These are phyloP conservation scores for Globisporangium nodosum DNA, from an alignment of 352 stramenopile genomes.

Conservation along the genomic window DNA sequence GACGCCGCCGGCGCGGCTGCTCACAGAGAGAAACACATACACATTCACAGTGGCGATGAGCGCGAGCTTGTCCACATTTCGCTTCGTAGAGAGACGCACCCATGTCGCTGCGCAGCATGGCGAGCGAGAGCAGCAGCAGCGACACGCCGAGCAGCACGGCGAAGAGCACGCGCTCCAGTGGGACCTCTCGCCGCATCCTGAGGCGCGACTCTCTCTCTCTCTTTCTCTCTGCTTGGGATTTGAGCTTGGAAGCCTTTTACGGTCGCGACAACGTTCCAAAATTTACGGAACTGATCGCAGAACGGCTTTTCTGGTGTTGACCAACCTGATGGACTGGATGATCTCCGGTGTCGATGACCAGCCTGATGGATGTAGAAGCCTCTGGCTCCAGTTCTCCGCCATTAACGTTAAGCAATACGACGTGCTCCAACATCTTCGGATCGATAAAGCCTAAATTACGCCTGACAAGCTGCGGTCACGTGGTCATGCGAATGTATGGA, in stretches of 20 bases:
- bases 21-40: background rate
- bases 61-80: background rate
- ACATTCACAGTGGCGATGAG: background rate
- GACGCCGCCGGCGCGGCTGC: constrained; percentile 7
- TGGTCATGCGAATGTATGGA: background rate
- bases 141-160: constrained; percentile 37
- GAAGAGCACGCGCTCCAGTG: constrained; percentile 50
- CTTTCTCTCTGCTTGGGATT: background rate
- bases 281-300: no score
- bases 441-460: no score
- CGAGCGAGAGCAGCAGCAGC: constrained; percentile 50
- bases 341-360: no score
- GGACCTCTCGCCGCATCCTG: constrained; percentile 25
- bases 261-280: no score
- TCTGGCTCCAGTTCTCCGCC: no score
- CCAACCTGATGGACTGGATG: no score
- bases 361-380: no score
- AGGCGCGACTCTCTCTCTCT: background rate
- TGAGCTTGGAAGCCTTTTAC: background rate
- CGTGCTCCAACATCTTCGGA: no score
- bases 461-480: no score
- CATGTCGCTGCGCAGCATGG: constrained; percentile 53
- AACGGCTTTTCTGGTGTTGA: no score
- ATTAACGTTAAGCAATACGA: no score
- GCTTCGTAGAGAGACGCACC: constrained; percentile 2